Evolutionary conservation across 2,329 filamentous ascomycete species (phyloP).

Genomic region (Alternaria infectoria): DNA sequence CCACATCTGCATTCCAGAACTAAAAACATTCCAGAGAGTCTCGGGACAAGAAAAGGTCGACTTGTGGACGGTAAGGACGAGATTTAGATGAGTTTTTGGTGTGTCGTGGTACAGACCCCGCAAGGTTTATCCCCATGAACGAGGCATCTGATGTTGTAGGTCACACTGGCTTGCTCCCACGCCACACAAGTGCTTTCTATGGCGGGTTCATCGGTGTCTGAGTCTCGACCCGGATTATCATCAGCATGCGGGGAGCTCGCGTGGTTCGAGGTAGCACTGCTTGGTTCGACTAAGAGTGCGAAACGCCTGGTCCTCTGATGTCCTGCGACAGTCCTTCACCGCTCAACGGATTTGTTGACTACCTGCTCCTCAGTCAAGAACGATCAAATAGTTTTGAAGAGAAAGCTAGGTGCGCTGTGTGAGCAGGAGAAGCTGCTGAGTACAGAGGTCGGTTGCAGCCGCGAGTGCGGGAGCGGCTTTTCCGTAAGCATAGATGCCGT

Average conservation of each 20-base stretch:
- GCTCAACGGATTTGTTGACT: not conserved
- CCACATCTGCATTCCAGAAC: not conserved
- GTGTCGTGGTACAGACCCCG: constrained; percentile 11
- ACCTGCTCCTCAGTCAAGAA: not conserved
- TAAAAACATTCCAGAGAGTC: not conserved
- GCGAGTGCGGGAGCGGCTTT: not conserved
- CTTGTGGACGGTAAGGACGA: not conserved
- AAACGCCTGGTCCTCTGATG: not conserved
- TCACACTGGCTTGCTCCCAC: constrained; percentile 15
- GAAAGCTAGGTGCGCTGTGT: not conserved
- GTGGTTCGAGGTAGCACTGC: constrained; percentile 14
- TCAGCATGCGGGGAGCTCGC: constrained; percentile 19
- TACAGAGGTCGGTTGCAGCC: not conserved
- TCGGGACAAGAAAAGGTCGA: not conserved
- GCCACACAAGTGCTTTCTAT: constrained; percentile 5
- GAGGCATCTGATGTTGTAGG: constrained; percentile 17
- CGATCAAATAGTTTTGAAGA: not conserved
- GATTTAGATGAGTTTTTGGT: not conserved
- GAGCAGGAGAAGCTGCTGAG: not conserved
- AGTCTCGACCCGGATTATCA: not conserved
- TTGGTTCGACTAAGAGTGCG: not conserved
- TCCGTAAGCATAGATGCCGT: not conserved
- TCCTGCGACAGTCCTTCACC: constrained; percentile 8
- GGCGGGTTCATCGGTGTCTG: not conserved
- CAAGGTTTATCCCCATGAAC: constrained; percentile 6